Conservation (phyloP, 1,284 basidiomycete species). For the Coniophora puteana region DNA sequence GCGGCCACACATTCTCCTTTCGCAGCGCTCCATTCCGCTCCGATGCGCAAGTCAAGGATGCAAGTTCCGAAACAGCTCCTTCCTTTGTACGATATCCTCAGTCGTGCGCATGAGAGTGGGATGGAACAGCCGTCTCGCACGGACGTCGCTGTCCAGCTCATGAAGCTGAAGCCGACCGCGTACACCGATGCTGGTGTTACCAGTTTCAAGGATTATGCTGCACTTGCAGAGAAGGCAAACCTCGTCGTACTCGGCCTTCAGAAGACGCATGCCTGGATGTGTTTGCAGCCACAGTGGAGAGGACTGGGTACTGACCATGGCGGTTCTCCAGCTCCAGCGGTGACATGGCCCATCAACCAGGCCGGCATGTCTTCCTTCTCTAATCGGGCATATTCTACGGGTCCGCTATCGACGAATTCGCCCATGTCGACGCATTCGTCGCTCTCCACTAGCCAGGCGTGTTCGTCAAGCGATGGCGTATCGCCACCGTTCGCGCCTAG, state of each 20-base stretch:
- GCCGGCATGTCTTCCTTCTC: conserved; percentile 13
- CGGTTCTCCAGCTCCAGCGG: background rate
- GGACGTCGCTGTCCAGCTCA: conserved; percentile 33
- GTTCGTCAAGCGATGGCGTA: too few species aligned
- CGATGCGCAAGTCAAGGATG: too few species aligned
- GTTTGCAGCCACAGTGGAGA: conserved; percentile 35
- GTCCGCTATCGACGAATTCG: too few species aligned
- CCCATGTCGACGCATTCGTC: background rate
- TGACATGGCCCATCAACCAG: background rate
- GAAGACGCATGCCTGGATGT: conserved; percentile 43
- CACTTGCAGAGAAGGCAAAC: conserved; percentile 39
- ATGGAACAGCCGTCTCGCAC: conserved; percentile 33
- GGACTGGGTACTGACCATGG: too few species aligned
- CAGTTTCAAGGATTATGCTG: conserved; percentile 42
- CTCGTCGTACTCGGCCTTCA: conserved; percentile 46
- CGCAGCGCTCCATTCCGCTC: too few species aligned
- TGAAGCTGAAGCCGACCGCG: conserved; percentile 27
- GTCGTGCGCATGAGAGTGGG: conserved; percentile 28
- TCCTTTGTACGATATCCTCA: conserved; percentile 23
- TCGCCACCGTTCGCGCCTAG: too few species aligned
- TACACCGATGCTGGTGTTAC: conserved; percentile 41
- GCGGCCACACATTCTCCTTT: too few species aligned
- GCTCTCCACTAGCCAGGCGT: too few species aligned
- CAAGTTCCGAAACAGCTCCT: conserved; percentile 16
- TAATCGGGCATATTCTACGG: conserved; percentile 8